Conservation (phyloP, 352 stramenopile genomes). For the Phytophthora sp. region DNA sequence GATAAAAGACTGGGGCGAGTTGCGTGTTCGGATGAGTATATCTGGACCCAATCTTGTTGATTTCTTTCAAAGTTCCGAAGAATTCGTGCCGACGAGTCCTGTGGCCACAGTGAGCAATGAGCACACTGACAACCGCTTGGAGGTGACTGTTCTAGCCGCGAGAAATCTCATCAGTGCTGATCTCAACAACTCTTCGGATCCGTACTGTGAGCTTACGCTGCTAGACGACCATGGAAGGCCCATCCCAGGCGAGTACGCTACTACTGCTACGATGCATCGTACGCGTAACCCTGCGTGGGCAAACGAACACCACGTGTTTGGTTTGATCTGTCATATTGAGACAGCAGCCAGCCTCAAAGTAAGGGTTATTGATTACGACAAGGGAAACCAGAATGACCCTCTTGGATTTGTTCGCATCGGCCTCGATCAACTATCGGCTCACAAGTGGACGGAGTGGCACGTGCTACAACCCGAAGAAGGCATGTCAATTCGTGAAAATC, state of each 20-base stretch:
- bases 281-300: slow-evolving; percentile 66
- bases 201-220: slow-evolving; percentile 66
- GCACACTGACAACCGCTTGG: slow-evolving; percentile 75
- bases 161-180: slow-evolving; percentile 60
- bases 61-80: slow-evolving; percentile 62
- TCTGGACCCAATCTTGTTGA: slow-evolving; percentile 65
- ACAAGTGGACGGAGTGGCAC: slow-evolving; percentile 62
- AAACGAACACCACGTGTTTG: slow-evolving; percentile 70
- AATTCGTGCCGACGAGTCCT: slow-evolving; percentile 43
- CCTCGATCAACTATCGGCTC: slow-evolving; percentile 55
- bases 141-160: slow-evolving; percentile 62
- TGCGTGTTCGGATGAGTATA: slow-evolving; percentile 72
- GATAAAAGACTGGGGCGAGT: slow-evolving; percentile 57
- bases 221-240: slow-evolving; percentile 57
- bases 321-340: slow-evolving; percentile 63
- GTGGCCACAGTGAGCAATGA: slow-evolving; percentile 55
- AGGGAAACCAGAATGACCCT: slow-evolving; percentile 58
- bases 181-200: slow-evolving; percentile 68
- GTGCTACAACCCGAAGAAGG: slow-evolving; percentile 46
- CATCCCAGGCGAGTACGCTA: slow-evolving; percentile 58
- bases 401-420: slow-evolving; percentile 56
- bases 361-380: slow-evolving; percentile 61
- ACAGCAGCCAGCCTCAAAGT: slow-evolving; percentile 58
- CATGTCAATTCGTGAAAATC: slow-evolving; percentile 52
- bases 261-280: slow-evolving; percentile 59